These are phyloP conservation scores for Tilletiaria anomala DNA, from an alignment of 1,284 basidiomycete species.

Conservation along the genomic window DNA sequence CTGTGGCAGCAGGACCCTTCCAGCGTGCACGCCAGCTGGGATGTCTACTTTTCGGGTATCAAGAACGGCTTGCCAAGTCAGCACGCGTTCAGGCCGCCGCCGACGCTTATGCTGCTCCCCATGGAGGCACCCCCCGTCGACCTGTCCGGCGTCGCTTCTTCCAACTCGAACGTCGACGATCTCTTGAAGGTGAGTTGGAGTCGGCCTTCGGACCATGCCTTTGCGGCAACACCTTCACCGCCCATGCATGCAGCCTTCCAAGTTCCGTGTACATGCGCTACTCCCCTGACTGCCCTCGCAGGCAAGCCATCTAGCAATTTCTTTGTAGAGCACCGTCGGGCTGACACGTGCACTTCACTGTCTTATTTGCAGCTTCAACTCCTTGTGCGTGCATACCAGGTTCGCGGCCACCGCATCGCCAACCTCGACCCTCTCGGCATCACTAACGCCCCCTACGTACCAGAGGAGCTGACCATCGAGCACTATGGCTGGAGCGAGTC, in stretches of 20 bases:
- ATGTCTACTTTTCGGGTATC: constrained; percentile 83
- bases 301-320: too few relatives aligned
- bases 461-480: constrained; percentile 32
- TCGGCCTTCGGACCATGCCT: too few relatives aligned
- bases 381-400: constrained; percentile 81
- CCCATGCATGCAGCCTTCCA: not conserved
- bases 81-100: constrained; percentile 73
- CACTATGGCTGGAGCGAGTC: constrained; percentile 81
- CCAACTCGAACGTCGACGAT: constrained; percentile 64
- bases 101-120: constrained; percentile 51
- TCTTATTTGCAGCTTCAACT: constrained; percentile 26
- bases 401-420: constrained; percentile 90
- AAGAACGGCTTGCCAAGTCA: constrained; percentile 72
- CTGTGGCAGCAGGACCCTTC: constrained; percentile 51
- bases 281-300: not conserved
- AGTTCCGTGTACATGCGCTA: not conserved
- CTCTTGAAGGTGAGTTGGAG: constrained; percentile 77
- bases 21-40: constrained; percentile 88
- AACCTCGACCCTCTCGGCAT: constrained; percentile 91
- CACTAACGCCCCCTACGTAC: constrained; percentile 46
- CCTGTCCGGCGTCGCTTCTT: constrained; percentile 49
- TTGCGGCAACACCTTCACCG: not conserved
- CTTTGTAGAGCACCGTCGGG: too few relatives aligned
- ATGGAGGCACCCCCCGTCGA: constrained; percentile 68
- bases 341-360: too few relatives aligned